Percentiles rank a stretch among this genome's conserved stretches.
Conservation (phyloP, 164 flowering plant genomes). For the Chimonanthus salicifolius region DNA sequence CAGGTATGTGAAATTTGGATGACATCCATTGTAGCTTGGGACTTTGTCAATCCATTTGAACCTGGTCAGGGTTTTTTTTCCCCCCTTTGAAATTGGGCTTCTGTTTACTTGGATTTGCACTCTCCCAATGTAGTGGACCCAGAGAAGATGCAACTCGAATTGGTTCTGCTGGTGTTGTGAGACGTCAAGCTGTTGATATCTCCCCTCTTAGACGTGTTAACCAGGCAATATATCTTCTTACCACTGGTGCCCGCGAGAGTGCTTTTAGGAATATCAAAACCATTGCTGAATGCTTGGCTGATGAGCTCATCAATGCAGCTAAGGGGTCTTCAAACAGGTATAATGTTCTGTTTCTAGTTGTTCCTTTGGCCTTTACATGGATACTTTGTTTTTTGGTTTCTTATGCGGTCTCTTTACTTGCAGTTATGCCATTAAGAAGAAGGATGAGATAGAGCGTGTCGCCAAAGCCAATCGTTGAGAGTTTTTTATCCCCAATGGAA, state of each 20-base stretch:
- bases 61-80: neutral
- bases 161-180: conserved; percentile 33
- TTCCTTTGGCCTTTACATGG: neutral
- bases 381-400: neutral
- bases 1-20: conserved; percentile 15
- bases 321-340: conserved; percentile 29
- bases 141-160: conserved; percentile 31
- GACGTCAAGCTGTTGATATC: conserved; percentile 32
- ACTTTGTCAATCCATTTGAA: neutral
- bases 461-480: conserved; percentile 29
- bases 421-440: conserved; percentile 33
- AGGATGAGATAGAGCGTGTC: conserved; percentile 28
- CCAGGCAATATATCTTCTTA: conserved; percentile 27
- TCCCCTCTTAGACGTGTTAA: conserved; percentile 30
- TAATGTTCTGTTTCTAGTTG: neutral
- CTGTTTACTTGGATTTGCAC: neutral
- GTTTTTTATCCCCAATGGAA: neutral
- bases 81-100: neutral
- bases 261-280: conserved; percentile 31
- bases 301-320: conserved; percentile 31
- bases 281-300: conserved; percentile 30
- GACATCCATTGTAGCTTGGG: neutral
- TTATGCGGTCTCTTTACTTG: neutral
- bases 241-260: conserved; percentile 30
- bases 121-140: conserved; percentile 23